Evolutionary conservation across 2,329 filamentous ascomycete species (phyloP).

Genomic region (Botryotinia globosa): DNA sequence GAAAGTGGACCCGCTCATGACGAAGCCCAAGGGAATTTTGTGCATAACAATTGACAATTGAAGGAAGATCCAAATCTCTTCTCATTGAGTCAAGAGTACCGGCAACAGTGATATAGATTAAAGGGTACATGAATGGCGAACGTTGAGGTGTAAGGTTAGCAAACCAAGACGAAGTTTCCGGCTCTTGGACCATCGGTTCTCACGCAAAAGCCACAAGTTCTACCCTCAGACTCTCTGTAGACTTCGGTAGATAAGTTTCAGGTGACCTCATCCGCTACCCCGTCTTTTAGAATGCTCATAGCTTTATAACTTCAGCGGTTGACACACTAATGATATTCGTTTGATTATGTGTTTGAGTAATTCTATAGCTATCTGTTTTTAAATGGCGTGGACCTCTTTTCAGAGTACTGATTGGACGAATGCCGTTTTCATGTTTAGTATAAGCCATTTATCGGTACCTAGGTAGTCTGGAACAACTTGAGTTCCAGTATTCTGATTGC

Average conservation of each 20-base stretch:
- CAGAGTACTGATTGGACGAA: neutral
- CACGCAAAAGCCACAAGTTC: neutral
- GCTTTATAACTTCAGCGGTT: neutral
- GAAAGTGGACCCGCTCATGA: neutral
- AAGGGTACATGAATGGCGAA: neutral
- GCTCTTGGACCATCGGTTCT: neutral
- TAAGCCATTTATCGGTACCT: neutral
- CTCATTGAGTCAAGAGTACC: neutral
- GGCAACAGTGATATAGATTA: neutral
- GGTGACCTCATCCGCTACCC: neutral
- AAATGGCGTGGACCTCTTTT: no score
- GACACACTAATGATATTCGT: neutral
- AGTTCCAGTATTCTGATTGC: neutral
- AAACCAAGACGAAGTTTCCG: neutral
- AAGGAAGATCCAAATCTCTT: neutral
- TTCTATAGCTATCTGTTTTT: neutral
- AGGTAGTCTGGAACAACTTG: neutral
- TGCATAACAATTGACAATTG: no score
- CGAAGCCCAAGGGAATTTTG: neutral
- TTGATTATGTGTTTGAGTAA: no score
- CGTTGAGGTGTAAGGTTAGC: neutral
- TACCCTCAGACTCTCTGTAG: neutral
- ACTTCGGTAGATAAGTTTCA: neutral
- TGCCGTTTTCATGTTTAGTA: neutral
- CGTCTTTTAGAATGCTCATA: neutral